These are phyloP conservation scores for Rhizoctonia solani DNA, from an alignment of 1,284 basidiomycete genomes.

Conservation along the genomic window DNA sequence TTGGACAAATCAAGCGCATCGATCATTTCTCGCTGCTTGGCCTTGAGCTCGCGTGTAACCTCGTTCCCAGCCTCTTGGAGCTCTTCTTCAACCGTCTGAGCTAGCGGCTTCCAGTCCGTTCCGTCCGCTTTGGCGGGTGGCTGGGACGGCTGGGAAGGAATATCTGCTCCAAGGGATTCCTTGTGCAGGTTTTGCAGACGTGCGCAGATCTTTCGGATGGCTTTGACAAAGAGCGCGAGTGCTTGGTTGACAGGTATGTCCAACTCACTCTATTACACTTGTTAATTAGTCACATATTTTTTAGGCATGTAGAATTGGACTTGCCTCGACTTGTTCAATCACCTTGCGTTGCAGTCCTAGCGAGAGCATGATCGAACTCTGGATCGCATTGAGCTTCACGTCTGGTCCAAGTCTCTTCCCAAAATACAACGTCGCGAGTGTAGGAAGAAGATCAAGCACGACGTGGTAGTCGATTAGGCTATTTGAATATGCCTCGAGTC, in stretches of 20 bases:
- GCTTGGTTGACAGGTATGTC: constrained; percentile 84
- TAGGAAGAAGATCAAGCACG: constrained; percentile 89
- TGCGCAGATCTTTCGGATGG: constrained; percentile 84
- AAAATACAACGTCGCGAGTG: constrained; percentile 82
- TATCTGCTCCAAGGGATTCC: constrained; percentile 63
- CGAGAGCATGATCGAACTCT: constrained; percentile 86
- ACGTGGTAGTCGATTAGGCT: constrained; percentile 97
- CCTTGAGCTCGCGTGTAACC: constrained; percentile 46
- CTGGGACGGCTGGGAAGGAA: constrained; percentile 39
- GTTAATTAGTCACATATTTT: constrained; percentile 13
- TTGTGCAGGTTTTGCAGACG: constrained; percentile 82
- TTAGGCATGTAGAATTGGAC: constrained; percentile 38
- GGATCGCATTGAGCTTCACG: constrained; percentile 76
- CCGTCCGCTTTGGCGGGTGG: constrained; percentile 35
- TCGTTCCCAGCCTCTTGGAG: constrained; percentile 71
- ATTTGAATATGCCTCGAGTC: constrained; percentile 93
- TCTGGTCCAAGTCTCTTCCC: constrained; percentile 68
- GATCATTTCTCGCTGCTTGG: constrained; percentile 77
- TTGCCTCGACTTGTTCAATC: constrained; percentile 85
- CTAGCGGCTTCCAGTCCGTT: constrained; percentile 56
- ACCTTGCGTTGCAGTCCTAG: constrained; percentile 91
- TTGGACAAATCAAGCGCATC: constrained; percentile 81
- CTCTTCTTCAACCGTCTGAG: constrained; percentile 54
- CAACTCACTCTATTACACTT: constrained; percentile 65
- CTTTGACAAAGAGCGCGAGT: constrained; percentile 90